Conservation (phyloP, 2,329 filamentous ascomycete species). For the Fusarium ramigenum region DNA sequence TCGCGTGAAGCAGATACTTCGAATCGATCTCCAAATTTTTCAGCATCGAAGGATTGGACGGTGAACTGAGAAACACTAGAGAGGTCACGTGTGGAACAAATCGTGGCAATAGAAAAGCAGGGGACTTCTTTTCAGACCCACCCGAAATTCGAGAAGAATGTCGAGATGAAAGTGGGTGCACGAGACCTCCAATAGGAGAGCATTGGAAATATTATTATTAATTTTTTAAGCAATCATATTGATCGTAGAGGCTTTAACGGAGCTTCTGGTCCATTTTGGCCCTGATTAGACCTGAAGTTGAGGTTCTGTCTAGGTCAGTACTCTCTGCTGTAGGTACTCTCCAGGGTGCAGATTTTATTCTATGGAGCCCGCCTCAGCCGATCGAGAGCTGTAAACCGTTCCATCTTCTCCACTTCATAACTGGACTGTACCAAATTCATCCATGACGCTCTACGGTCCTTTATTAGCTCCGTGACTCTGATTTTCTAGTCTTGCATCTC, state of each 20-base stretch:
- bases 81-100: slow-evolving; percentile 32
- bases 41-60: slow-evolving; percentile 22
- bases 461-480: neutral
- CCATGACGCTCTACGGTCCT: slow-evolving; percentile 11
- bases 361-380: neutral
- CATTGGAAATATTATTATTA: neutral
- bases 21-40: slow-evolving; percentile 45
- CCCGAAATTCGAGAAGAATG: neutral
- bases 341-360: neutral
- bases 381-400: neutral
- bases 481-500: neutral
- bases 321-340: neutral
- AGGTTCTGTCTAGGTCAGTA: neutral
- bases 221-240: too few species aligned
- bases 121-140: slow-evolving; percentile 15
- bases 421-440: slow-evolving; percentile 6
- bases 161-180: neutral
- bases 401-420: slow-evolving; percentile 24
- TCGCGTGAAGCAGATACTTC: slow-evolving; percentile 37
- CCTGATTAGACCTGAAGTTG: neutral
- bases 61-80: slow-evolving; percentile 2
- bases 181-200: neutral
- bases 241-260: too few species aligned
- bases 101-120: slow-evolving; percentile 12
- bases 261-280: neutral